These are phyloP conservation scores for Ananas comosus DNA, from an alignment of 176 grass and related monocot species.

Conservation along the genomic window DNA sequence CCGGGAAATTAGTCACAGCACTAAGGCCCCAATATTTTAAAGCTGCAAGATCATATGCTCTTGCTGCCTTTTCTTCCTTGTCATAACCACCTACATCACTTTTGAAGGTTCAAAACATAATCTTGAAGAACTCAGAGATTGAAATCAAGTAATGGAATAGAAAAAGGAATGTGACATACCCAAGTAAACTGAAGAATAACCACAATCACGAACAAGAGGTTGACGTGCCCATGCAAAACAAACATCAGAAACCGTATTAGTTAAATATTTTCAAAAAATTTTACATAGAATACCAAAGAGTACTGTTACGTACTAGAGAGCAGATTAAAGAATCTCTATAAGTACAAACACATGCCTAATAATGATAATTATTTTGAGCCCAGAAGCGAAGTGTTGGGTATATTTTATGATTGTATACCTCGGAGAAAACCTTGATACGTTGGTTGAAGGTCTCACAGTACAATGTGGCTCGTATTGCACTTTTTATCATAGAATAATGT, in stretches of 20 bases:
- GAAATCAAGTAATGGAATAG: neutral
- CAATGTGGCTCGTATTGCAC: too few relatives aligned
- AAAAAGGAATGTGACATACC: slow-evolving; percentile 32
- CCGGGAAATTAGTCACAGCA: slow-evolving; percentile 73
- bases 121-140: neutral
- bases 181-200: slow-evolving; percentile 61
- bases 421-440: too few relatives aligned
- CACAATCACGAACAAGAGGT: slow-evolving; percentile 7
- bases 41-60: slow-evolving; percentile 84
- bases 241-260: slow-evolving; percentile 26
- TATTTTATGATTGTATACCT: too few relatives aligned
- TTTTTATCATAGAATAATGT: too few relatives aligned
- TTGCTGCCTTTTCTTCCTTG: slow-evolving; percentile 82
- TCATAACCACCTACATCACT: slow-evolving; percentile 72
- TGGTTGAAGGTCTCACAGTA: too few relatives aligned
- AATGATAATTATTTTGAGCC: too few relatives aligned
- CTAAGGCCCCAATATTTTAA: slow-evolving; percentile 77
- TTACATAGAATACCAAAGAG: too few relatives aligned
- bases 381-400: too few relatives aligned
- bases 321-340: too few relatives aligned
- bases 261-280: neutral
- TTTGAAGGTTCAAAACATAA: slow-evolving; percentile 1
- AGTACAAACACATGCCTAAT: too few relatives aligned
- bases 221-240: slow-evolving; percentile 16
- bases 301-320: too few relatives aligned